These are phyloP conservation scores for Hypoxylon sp. DNA, from an alignment of 2,329 filamentous ascomycete species.

Conservation along the genomic window DNA sequence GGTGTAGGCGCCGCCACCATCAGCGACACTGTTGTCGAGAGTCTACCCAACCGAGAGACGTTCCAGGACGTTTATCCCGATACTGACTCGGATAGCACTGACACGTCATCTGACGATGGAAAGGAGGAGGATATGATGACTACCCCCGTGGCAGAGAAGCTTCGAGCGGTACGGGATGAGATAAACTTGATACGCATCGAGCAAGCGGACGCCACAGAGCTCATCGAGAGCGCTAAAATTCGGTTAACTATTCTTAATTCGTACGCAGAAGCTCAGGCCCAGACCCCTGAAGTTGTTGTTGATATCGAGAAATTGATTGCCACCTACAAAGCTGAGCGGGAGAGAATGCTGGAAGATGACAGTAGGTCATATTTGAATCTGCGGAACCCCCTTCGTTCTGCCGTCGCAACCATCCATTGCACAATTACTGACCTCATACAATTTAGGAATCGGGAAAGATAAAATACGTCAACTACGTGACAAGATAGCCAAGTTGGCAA, in stretches of 20 bases:
- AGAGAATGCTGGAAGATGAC: constrained; percentile 52
- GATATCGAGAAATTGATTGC: constrained; percentile 55
- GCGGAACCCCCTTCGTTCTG: neutral
- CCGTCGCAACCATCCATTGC: neutral
- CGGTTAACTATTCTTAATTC: constrained; percentile 58
- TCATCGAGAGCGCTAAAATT: constrained; percentile 50
- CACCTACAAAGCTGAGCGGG: constrained; percentile 58
- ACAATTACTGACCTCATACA: neutral
- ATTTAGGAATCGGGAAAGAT: constrained; percentile 42
- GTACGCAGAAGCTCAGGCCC: constrained; percentile 53
- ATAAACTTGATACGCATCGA: constrained; percentile 51
- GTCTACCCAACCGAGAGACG: constrained; percentile 65
- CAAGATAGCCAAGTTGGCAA: constrained; percentile 49
- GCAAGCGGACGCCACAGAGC: constrained; percentile 48
- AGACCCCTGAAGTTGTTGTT: constrained; percentile 46
- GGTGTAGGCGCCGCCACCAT: constrained; percentile 69
- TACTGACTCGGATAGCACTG: constrained; percentile 54
- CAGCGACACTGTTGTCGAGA: constrained; percentile 71
- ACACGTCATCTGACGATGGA: constrained; percentile 41
- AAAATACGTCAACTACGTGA: constrained; percentile 51
- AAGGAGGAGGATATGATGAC: constrained; percentile 45
- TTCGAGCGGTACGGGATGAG: constrained; percentile 49
- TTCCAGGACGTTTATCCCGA: constrained; percentile 67
- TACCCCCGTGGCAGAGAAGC: constrained; percentile 44
- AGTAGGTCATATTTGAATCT: neutral